These are phyloP conservation scores for Remersonia thermophila DNA, from an alignment of 2,329 filamentous ascomycete species.

Conservation along the genomic window DNA sequence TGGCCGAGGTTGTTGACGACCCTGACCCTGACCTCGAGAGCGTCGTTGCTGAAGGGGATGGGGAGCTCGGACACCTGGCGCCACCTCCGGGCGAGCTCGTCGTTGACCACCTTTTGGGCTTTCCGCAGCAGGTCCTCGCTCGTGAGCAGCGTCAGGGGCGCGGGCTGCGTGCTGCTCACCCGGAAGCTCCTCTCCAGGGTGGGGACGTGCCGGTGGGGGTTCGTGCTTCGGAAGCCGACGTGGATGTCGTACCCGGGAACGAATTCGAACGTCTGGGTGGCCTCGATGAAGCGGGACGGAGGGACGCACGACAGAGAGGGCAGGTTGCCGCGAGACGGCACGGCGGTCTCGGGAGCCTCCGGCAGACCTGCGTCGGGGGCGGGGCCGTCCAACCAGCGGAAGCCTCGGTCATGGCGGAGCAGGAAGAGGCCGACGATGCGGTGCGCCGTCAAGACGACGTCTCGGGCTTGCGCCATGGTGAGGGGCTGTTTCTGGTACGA, in stretches of 20 bases:
- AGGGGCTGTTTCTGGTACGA: constrained; percentile 39
- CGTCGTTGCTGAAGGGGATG: constrained; percentile 30
- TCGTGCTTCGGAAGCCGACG: constrained; percentile 32
- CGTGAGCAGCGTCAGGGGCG: constrained; percentile 33
- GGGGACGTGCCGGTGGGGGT: constrained; percentile 21
- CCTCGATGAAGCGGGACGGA: constrained; percentile 30
- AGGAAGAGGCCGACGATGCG: constrained; percentile 39
- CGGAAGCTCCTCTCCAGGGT: constrained; percentile 29
- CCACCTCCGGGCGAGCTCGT: constrained; percentile 28
- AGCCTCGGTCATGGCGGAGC: constrained; percentile 36
- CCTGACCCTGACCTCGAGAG: constrained; percentile 33
- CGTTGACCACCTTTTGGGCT: constrained; percentile 30
- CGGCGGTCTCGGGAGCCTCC: constrained; percentile 26
- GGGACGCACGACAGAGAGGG: constrained; percentile 36
- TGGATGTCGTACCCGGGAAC: constrained; percentile 38
- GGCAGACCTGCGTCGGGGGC: constrained; percentile 26
- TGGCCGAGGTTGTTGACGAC: constrained; percentile 40
- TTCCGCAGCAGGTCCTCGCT: constrained; percentile 37
- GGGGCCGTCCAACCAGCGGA: constrained; percentile 34
- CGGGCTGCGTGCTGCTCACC: constrained; percentile 34
- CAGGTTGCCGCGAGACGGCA: constrained; percentile 30
- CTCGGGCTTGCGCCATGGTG: constrained; percentile 31
- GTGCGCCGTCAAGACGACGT: constrained; percentile 37
- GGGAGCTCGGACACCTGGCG: constrained; percentile 27
- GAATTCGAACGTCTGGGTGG: constrained; percentile 33